Percentiles rank a stretch among this genome's conserved stretches.
Conservation (phyloP, 192 early-diverging fungal genomes). For the Mortierella claussenii region DNA sequence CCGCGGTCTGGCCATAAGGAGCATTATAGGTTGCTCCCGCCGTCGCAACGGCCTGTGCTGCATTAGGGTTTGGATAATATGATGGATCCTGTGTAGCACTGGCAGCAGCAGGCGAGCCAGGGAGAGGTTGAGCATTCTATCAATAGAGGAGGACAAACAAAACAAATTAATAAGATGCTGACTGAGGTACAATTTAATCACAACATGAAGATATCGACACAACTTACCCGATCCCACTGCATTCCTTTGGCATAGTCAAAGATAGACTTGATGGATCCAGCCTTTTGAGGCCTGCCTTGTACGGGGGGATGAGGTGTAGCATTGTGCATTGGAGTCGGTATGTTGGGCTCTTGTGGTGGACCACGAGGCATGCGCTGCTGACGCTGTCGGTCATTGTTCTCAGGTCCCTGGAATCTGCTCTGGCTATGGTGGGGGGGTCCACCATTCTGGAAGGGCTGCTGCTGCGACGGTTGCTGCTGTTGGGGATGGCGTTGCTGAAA, state of each 20-base stretch:
- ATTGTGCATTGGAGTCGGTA: conserved; percentile 26
- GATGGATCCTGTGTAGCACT: conserved; percentile 10
- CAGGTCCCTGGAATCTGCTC: conserved; percentile 14
- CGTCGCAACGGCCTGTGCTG: conserved; percentile 5
- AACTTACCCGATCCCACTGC: conserved; percentile 48
- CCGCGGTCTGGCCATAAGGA: conserved; percentile 17
- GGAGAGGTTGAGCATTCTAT: conserved; percentile 30
- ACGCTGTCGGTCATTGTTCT: conserved; percentile 19
- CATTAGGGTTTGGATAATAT: conserved; percentile 15
- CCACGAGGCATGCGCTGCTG: conserved; percentile 27
- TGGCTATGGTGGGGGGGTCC: conserved; percentile 19
- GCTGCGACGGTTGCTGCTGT: conserved; percentile 13
- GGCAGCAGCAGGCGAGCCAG: conserved; percentile 14
- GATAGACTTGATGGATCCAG: conserved; percentile 37
- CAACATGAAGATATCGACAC: too few relatives aligned
- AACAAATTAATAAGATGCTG: too few relatives aligned
- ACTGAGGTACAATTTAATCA: too few relatives aligned
- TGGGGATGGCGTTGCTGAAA: conserved; percentile 2
- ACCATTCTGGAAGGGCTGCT: conserved; percentile 12
- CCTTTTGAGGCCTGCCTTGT: conserved; percentile 7
- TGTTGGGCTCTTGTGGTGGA: conserved; percentile 20
- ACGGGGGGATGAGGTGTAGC: conserved; percentile 11
- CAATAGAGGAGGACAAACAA: too few relatives aligned
- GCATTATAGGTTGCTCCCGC: conserved; percentile 19
- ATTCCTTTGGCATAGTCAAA: conserved; percentile 52